Evolutionary conservation across 805 yeast genomes (phyloP).

Genomic region (Saccharomycopsis sp.): DNA sequence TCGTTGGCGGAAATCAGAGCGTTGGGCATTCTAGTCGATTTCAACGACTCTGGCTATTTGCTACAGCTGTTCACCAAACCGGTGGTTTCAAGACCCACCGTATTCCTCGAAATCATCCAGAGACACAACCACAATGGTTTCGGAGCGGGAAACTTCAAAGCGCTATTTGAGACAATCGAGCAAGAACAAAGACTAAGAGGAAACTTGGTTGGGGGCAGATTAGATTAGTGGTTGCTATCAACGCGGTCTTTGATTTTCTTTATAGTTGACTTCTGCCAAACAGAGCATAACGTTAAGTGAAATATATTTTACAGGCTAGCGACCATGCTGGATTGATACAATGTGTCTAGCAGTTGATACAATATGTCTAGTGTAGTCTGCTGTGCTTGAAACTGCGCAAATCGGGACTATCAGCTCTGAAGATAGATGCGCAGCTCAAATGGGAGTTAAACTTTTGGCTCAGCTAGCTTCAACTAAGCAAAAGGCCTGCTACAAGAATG

Average conservation of each 20-base stretch:
- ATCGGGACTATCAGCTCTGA: no score
- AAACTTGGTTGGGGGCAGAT: constrained; percentile 33
- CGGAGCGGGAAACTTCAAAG: constrained; percentile 84
- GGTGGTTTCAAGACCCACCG: constrained; percentile 69
- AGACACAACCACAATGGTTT: constrained; percentile 76
- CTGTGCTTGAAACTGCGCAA: no score
- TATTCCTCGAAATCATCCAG: constrained; percentile 77
- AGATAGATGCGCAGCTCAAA: no score
- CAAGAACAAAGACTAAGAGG: constrained; percentile 70
- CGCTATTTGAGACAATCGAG: constrained; percentile 74
- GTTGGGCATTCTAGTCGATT: constrained; percentile 66
- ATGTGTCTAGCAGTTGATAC: no score
- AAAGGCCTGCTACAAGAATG: no score
- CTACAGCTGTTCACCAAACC: constrained; percentile 79
- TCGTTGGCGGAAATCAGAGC: constrained; percentile 41
- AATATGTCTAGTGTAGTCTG: no score
- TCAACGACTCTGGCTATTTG: constrained; percentile 69
- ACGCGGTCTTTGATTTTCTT: neutral
- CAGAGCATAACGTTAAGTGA: neutral
- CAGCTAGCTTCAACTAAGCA: no score
- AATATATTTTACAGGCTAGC: no score
- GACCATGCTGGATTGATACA: no score
- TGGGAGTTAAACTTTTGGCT: no score
- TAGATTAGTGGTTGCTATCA: constrained; percentile 2
- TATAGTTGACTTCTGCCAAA: neutral